Base-by-base conservation (phyloP, 768 basidiomycete species). In the Galerina sulciceps region DNA sequence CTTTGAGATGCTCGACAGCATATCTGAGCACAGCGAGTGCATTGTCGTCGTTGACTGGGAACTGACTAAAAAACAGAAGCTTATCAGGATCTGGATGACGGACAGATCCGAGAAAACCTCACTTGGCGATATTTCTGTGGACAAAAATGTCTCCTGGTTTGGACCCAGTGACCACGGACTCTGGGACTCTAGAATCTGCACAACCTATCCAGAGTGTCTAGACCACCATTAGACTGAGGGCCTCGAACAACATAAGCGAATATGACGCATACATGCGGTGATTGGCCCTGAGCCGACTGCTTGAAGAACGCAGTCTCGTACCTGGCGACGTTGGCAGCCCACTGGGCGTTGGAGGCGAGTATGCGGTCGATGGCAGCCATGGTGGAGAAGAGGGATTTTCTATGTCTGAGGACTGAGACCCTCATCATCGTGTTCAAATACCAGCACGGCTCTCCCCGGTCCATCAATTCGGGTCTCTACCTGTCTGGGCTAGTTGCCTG, bases 111-210 rank as follows among this genome's bases (percentile, higher is more conserved):
- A 22, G 26, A 26, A 37, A 36, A 43, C 35, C 41, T 52, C 34
- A 74, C 89, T 96, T 95, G 53, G 93, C 94, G 63, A 96, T 88
- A 73, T 95, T 95, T 46, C 94, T 79, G 73, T 93, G 87, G 26
- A 89, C 86, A 66, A 96, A 95, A 59, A 91, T 84, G 43, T 89
- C 88, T 53, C 93, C 94, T 0, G 94, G 94, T 61, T 80, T 80
- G 9, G 85, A 77, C 36, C 78, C 84, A 36, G 86, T 87, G 56
- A 91, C 76, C 63, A 91, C 87, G 36, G 85, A 85, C 71, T 93
- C 93, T 17, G 91, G 92, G 2, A 94, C 90, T 61, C 94, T 81
- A 10, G 92, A 94, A 71, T 96, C 94, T 37, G 92, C 82, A 71
- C 90, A 92, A 49, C 90, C 89, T 67, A 92, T 84, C 89, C 89